These are phyloP conservation scores for Fraxinus baroniana DNA, from an alignment of 305 asterid species.

Conservation along the genomic window DNA sequence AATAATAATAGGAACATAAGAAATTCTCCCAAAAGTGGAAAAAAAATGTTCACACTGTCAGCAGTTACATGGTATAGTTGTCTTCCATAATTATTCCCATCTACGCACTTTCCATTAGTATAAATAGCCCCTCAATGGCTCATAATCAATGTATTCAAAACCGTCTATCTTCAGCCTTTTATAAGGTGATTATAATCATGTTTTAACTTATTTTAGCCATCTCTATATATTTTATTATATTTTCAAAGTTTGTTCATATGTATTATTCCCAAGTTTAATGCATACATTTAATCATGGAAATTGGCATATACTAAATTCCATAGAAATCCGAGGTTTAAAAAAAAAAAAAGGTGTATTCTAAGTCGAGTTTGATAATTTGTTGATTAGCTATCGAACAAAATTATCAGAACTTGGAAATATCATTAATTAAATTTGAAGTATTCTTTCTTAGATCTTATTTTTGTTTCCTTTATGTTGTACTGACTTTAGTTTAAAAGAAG, in stretches of 20 bases:
- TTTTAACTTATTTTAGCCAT: not conserved
- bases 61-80: conserved; percentile 32
- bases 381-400: not conserved
- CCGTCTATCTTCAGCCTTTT: conserved; percentile 20
- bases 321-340: not conserved
- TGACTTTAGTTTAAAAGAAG: not conserved
- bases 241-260: not conserved
- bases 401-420: not conserved
- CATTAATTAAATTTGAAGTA: not conserved
- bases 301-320: conserved; percentile 14
- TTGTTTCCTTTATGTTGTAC: not conserved
- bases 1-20: not conserved
- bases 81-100: conserved; percentile 26
- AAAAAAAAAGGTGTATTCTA: not conserved
- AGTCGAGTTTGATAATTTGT: not conserved
- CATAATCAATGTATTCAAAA: conserved; percentile 28
- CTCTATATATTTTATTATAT: conserved; percentile 6
- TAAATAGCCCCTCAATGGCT: conserved; percentile 29
- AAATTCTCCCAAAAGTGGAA: conserved; percentile 27
- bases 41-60: conserved; percentile 31
- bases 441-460: not conserved
- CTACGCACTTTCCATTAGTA: conserved; percentile 27
- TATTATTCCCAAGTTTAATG: conserved; percentile 5
- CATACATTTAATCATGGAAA: conserved; percentile 21
- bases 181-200: conserved; percentile 22